Evolutionary conservation across 495 filamentous ascomycete genomes (phyloP).

Genomic region (Pseudoneurospora amorphoporcata): DNA sequence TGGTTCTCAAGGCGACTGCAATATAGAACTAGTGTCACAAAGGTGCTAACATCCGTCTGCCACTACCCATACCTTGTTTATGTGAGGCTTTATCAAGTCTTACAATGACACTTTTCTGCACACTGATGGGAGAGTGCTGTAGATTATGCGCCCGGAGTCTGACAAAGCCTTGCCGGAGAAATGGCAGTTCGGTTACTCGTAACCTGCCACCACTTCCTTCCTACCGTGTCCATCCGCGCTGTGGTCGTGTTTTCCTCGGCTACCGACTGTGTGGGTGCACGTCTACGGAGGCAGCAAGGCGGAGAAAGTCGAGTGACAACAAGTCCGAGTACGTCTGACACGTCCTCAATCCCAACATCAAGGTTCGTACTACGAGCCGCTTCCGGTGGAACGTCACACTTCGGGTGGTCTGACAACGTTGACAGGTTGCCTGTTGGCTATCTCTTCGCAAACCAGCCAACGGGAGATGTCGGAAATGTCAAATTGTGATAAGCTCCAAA

Average conservation of each 20-base stretch:
- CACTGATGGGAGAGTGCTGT: not conserved
- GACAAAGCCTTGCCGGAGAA: not conserved
- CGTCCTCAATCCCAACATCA: not conserved
- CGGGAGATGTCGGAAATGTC: not conserved
- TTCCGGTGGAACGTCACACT: not conserved
- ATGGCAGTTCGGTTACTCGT: not conserved
- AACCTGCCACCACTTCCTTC: not conserved
- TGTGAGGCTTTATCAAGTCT: not conserved
- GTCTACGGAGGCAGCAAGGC: not conserved
- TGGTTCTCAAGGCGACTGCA: not conserved
- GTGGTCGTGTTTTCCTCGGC: not conserved
- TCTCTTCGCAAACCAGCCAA: not conserved
- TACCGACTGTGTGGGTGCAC: not conserved
- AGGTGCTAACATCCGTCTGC: not conserved
- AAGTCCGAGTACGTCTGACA: not conserved
- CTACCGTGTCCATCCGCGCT: not conserved
- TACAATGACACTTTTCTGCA: not conserved
- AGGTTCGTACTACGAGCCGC: not conserved
- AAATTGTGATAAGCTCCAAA: not conserved
- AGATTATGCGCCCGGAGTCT: not conserved
- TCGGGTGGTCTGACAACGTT: not conserved
- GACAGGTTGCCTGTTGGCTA: not conserved
- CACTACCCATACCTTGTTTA: not conserved
- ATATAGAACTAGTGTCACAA: not conserved
- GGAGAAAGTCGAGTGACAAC: not conserved